A percentile compares a stretch with the other conserved stretches of the same genome.
These are phyloP conservation scores for Pythium grandisporangium DNA, from an alignment of 352 stramenopile species.

Conservation along the genomic window DNA sequence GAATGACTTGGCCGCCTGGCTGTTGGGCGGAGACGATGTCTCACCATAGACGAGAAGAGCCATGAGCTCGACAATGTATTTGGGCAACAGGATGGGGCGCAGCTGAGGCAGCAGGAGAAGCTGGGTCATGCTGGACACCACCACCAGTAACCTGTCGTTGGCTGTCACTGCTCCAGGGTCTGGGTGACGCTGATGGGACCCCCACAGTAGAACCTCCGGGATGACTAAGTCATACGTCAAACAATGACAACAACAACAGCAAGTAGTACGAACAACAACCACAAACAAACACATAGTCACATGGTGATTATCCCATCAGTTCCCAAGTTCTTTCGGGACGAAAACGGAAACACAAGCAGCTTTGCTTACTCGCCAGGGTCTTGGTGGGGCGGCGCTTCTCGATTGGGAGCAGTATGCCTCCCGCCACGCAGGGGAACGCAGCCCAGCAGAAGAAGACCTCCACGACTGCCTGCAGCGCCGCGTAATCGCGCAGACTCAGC, in stretches of 20 bases:
- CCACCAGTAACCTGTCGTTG: too few species aligned
- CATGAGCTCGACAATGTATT: slow-evolving; percentile 72
- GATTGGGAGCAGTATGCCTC: slow-evolving; percentile 42
- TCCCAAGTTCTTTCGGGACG: too few species aligned
- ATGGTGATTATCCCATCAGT: too few species aligned
- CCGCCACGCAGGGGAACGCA: slow-evolving; percentile 35
- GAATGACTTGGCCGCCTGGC: slow-evolving; percentile 19
- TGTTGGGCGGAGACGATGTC: slow-evolving; percentile 5
- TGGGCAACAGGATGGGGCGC: slow-evolving; percentile 67
- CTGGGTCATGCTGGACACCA: slow-evolving; percentile 41
- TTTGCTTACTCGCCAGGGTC: slow-evolving; percentile 64
- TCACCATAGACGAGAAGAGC: slow-evolving; percentile 53
- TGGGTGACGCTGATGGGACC: too few species aligned
- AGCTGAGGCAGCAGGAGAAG: slow-evolving; percentile 64
- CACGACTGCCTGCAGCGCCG: slow-evolving; percentile 64
- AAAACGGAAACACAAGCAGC: not conserved
- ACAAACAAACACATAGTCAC: too few species aligned
- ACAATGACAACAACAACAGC: too few species aligned
- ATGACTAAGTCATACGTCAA: slow-evolving; percentile 57
- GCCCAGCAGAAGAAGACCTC: slow-evolving; percentile 73
- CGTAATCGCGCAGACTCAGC: slow-evolving; percentile 80
- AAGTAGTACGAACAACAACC: too few species aligned
- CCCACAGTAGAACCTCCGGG: slow-evolving; percentile 39
- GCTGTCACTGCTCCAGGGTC: too few species aligned
- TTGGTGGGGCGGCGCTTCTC: slow-evolving; percentile 64